These are phyloP conservation scores for Parietichytrium sp. DNA, from an alignment of 108 stramenopile species.

Conservation along the genomic window DNA sequence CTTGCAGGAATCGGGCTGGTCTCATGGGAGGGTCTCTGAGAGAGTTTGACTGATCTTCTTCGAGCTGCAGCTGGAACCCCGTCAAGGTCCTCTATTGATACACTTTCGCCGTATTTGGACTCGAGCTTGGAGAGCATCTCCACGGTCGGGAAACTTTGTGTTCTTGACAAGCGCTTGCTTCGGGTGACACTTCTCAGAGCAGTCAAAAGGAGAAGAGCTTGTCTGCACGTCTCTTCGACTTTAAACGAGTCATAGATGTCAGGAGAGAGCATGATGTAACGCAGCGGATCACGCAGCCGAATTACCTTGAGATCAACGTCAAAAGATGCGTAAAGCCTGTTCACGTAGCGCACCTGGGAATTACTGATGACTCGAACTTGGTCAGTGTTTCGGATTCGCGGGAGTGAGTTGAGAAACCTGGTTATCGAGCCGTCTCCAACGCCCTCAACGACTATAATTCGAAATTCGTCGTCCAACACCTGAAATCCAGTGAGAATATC, in stretches of 20 bases:
- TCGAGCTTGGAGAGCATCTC: conserved; percentile 29
- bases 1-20: no score
- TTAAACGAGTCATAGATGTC: conserved; percentile 32
- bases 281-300: neutral
- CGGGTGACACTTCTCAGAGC: neutral
- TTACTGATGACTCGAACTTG: conserved; percentile 18
- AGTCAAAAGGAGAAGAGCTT: neutral
- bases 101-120: conserved; percentile 30
- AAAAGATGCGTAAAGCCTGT: conserved; percentile 9
- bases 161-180: neutral
- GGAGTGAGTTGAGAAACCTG: no score
- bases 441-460: conserved; percentile 3
- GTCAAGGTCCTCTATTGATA: conserved; percentile 25
- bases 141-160: neutral
- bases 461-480: conserved; percentile 23
- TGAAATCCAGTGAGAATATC: conserved; percentile 36
- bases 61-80: neutral
- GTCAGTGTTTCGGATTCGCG: conserved; percentile 9
- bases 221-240: neutral
- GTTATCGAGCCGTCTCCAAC: neutral
- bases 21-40: no score
- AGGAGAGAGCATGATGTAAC: conserved; percentile 20
- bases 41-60: neutral
- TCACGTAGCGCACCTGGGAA: neutral
- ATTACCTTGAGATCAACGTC: conserved; percentile 22